Evolutionary conservation across 768 basidiomycete genomes (phyloP).

Genomic region (Candolleomyces eurysporus): DNA sequence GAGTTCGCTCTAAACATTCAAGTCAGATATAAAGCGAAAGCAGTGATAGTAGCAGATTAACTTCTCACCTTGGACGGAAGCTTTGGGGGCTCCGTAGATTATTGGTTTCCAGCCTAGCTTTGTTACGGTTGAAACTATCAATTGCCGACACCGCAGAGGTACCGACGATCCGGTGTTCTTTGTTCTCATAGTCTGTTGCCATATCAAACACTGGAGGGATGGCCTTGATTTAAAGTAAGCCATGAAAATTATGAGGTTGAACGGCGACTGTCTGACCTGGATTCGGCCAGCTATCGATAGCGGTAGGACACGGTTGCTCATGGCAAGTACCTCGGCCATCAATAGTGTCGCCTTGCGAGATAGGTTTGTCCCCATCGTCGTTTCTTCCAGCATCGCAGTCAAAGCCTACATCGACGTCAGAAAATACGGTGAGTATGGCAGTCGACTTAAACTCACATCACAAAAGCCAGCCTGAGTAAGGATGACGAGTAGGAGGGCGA

Average conservation of each 20-base stretch:
- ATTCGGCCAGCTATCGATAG: conserved; percentile 77
- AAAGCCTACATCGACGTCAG: conserved; percentile 57
- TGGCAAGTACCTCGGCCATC: conserved; percentile 86
- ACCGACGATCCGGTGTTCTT: conserved; percentile 78
- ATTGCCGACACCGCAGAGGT: conserved; percentile 83
- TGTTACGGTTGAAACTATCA: conserved; percentile 92
- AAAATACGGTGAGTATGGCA: background rate
- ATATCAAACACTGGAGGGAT: conserved; percentile 83
- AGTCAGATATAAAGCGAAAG: background rate
- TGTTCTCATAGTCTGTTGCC: conserved; percentile 77
- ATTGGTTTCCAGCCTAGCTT: conserved; percentile 61
- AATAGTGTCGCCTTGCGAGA: conserved; percentile 88
- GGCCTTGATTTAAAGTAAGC: conserved; percentile 46
- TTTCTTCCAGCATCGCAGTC: conserved; percentile 81
- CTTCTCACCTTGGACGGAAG: conserved; percentile 57
- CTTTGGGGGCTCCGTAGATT: conserved; percentile 42
- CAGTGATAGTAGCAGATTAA: background rate
- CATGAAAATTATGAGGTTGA: no score
- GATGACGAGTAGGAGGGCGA: conserved; percentile 79
- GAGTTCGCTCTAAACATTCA: conserved; percentile 59
- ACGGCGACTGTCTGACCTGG: no score
- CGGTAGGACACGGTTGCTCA: conserved; percentile 86
- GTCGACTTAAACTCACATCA: conserved; percentile 54
- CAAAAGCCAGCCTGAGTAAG: conserved; percentile 85
- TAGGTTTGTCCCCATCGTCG: conserved; percentile 65